Evolutionary conservation across 768 basidiomycete species (phyloP), one percentile per base, ranked within the genome.

Genomic region (Rhizopogon rudus): DNA sequence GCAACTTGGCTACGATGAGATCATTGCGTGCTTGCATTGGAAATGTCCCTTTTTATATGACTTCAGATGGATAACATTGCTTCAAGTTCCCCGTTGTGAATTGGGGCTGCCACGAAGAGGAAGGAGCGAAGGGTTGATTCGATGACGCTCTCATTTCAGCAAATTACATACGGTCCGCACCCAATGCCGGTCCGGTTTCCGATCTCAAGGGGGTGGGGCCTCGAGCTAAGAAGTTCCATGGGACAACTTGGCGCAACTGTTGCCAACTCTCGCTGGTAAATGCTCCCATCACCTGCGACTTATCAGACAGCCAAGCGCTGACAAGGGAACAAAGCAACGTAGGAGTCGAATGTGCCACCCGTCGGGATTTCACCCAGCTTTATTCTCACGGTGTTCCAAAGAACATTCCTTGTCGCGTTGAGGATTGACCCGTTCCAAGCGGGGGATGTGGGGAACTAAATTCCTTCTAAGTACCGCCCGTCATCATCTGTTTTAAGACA

Each of bases 351-450:
- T 35, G 33, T 57, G 56, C 46, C 40, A 52, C 43, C 44, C 52
- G 37, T 25, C 25, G 25, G 25, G 44, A 17, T 17, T 51, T 35
- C 10, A 1, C 20, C 41, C 51, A 44, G 42, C 20, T 1, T 42
- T 17, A 9, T 57, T 65, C 65, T 60, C 65, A 65, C 61, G 48
- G 22, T 31, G 20, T 63, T 60, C 56, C 45, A 40, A 46, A 57
- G 58, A 52, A 65, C 39, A 43, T 62, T 59, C 54, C 29, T 39
- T 25, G 52, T 31, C 43, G 29, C 33, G 16, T 46, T 49, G 22
- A 16, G 33, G 43, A 45, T 53, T 55, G 42, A 39, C 59, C 66
- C 64, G 66, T 61, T 63, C 54, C 1, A 51, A 57, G 44, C 66
- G 65, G 65, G 25, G 33, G 56, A 44, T 50, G 51, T 42, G 56